Base-by-base conservation (phyloP, 371 early-diverging fungal genomes). In the Rhizopus microsporus region DNA sequence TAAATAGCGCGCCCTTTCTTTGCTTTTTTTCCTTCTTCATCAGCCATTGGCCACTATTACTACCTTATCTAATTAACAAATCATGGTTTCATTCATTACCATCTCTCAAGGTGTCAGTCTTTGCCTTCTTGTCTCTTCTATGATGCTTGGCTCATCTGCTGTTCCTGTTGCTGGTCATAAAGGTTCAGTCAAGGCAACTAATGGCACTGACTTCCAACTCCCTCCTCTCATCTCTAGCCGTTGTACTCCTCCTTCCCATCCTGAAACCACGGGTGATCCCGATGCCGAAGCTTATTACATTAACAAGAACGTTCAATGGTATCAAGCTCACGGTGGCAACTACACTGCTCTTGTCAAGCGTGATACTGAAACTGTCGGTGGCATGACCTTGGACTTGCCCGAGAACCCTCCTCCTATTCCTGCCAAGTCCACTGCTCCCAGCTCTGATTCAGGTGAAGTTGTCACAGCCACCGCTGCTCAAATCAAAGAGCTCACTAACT, bases 1-100 rank as follows among this genome's bases (percentile, higher is more conserved):
- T 23, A 23, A 23, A 23, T 23, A 23, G 23, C 23, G 23, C 23
- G 23, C 0, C 2, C 34, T 82, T 53, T 50, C 74, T 13, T n/a
- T 16, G 10, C 43, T 10, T 43, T 16, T 43, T 15, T 15, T 43
- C 43, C n/a, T 43, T 43, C n/a, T 23, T 23, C 23, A 23, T 23
- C 23, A 23, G 23, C 23, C 23, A 23, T 23, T 23, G 23, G 23
- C 44, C 2, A 8, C 46, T 46, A 2, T n/a, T 23, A 46, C 46
- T 23, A 30, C 46, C 29, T 29, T 7, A 29, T 46, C 46, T 46
- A 29, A 29, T 23, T 23, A 29, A 3, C 29, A 8, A 46, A 23
- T 1, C 17, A 60, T 60, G 60, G 60, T 60, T 34, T 54, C 60
- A 32, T 60, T 60, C 42, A 54, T 34, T 49, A 42, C 60, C 6